phyloP scores from a whole-genome alignment of 1,284 basidiomycete species.

The Trametes polyzona region DNA sequence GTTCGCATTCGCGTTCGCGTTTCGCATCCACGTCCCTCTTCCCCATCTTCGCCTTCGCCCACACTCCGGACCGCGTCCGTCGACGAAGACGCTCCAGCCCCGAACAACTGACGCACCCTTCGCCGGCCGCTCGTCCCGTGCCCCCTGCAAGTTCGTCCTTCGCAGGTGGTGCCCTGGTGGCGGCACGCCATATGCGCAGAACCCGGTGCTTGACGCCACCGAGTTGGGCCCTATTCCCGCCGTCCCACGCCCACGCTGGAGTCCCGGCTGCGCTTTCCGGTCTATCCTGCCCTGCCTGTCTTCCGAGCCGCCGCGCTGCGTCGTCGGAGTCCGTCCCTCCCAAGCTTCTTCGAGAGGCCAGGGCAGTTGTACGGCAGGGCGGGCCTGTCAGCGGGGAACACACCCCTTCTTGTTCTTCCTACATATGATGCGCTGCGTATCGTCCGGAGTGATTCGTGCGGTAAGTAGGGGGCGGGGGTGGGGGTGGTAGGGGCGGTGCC shows the following conservation, averaged over 20 bases:
- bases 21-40: neutral
- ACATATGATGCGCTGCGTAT: no score
- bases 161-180: neutral
- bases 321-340: neutral
- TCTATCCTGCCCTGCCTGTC: neutral
- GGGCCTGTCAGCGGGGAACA: no score
- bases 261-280: slow-evolving; percentile 1
- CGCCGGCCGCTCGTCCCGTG: slow-evolving; percentile 8
- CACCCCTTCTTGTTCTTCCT: no score
- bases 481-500: no score
- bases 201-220: neutral
- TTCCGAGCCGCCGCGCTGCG: neutral
- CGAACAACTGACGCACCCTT: neutral
- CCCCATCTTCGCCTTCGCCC: neutral
- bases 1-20: no score
- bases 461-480: no score
- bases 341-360: no score
- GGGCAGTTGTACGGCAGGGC: no score
- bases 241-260: slow-evolving; percentile 1
- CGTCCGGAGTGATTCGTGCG: no score
- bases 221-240: neutral
- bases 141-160: neutral
- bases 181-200: neutral
- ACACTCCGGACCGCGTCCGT: neutral
- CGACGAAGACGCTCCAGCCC: no score